Conservation (phyloP, 1,284 basidiomycete species). For the Earliella scabrosa region DNA sequence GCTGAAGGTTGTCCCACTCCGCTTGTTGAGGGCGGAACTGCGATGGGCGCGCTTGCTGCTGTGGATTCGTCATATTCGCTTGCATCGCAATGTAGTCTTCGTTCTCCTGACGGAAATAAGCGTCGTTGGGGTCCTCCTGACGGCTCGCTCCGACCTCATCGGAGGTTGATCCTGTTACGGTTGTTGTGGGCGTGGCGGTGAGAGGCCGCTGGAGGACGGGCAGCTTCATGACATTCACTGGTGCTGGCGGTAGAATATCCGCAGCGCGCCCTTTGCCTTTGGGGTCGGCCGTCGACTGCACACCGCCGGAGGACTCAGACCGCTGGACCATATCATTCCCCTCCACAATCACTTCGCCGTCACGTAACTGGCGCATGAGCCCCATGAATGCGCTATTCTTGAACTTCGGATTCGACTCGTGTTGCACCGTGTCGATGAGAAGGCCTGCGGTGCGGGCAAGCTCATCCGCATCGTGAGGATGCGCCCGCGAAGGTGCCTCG, state of each 20-base stretch:
- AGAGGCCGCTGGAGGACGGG: slow-evolving; percentile 11
- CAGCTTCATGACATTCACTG: slow-evolving; percentile 10
- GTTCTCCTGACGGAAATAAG: slow-evolving; percentile 76
- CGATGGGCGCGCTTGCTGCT: not conserved
- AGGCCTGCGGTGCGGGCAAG: slow-evolving; percentile 77
- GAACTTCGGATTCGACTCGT: slow-evolving; percentile 86
- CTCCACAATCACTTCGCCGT: slow-evolving; percentile 83
- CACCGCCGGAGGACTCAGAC: slow-evolving; percentile 33
- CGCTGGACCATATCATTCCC: slow-evolving; percentile 79
- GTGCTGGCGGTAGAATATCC: slow-evolving; percentile 15
- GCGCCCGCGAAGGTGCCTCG: slow-evolving; percentile 28
- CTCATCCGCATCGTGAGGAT: slow-evolving; percentile 53
- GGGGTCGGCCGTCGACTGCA: slow-evolving; percentile 41
- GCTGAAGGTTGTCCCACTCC: slow-evolving; percentile 74
- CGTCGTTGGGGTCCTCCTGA: slow-evolving; percentile 56
- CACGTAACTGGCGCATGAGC: slow-evolving; percentile 86
- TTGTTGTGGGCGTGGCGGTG: slow-evolving; percentile 3
- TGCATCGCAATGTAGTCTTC: slow-evolving; percentile 54
- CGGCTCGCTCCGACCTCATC: slow-evolving; percentile 25
- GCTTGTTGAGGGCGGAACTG: slow-evolving; percentile 10
- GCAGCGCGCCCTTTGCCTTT: slow-evolving; percentile 71
- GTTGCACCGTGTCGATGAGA: slow-evolving; percentile 70
- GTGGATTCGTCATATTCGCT: not conserved
- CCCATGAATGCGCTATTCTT: slow-evolving; percentile 87
- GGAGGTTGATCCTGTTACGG: slow-evolving; percentile 1